These are phyloP conservation scores for Dichomitus squalens DNA, from an alignment of 1,284 basidiomycete species.

Conservation along the genomic window DNA sequence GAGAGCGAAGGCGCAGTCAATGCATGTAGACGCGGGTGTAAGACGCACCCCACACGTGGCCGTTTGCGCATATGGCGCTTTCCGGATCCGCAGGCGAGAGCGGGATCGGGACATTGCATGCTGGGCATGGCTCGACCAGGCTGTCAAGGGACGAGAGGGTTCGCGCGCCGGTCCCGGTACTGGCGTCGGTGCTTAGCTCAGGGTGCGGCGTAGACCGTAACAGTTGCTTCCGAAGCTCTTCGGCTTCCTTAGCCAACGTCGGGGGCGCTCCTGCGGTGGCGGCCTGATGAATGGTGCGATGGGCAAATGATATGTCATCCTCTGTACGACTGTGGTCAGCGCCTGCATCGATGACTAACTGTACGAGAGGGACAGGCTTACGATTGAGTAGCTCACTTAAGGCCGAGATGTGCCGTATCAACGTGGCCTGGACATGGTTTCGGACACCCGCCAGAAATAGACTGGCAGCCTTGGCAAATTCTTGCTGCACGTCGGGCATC, in stretches of 20 bases:
- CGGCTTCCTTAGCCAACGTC: slow-evolving; percentile 54
- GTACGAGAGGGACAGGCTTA: slow-evolving; percentile 2
- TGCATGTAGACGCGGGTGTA: neutral
- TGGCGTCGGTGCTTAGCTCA: slow-evolving; percentile 16
- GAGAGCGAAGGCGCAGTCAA: neutral
- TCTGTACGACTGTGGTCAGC: slow-evolving; percentile 37
- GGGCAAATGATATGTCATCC: slow-evolving; percentile 58
- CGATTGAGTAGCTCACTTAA: slow-evolving; percentile 35
- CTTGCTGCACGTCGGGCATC: slow-evolving; percentile 31
- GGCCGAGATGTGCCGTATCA: slow-evolving; percentile 58
- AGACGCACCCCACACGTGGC: slow-evolving; percentile 66
- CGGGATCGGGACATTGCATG: slow-evolving; percentile 60
- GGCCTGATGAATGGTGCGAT: slow-evolving; percentile 57
- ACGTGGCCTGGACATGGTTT: slow-evolving; percentile 51
- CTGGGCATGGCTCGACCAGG: slow-evolving; percentile 66
- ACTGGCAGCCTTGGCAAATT: slow-evolving; percentile 55
- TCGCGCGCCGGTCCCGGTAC: neutral
- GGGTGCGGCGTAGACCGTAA: slow-evolving; percentile 27
- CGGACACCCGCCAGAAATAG: slow-evolving; percentile 53
- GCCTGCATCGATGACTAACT: neutral
- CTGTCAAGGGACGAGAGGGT: slow-evolving; percentile 4
- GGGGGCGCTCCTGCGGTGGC: slow-evolving; percentile 46
- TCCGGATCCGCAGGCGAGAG: slow-evolving; percentile 51
- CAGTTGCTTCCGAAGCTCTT: slow-evolving; percentile 44
- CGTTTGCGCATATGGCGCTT: slow-evolving; percentile 61